Evolutionary conservation across 768 basidiomycete genomes (phyloP), one percentile per base, ranked within the genome.

Genomic region (Boletus insuetus): DNA sequence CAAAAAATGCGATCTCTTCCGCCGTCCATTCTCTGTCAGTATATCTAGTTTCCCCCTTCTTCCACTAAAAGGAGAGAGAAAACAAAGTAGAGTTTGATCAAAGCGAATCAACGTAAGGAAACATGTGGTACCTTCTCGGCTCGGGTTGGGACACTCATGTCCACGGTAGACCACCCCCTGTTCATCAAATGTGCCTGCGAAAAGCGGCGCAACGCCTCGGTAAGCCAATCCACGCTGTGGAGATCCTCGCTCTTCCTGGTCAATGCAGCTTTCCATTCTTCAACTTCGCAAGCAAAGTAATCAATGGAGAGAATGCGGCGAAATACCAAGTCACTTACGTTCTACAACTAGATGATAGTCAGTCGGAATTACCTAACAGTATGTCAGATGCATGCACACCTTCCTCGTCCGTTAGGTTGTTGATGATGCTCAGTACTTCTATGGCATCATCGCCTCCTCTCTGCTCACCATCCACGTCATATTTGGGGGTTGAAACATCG

Each of bases 201-300:
- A 60, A 87, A 82, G 20, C 86, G 84, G 51, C 80, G 82, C 45
- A 87, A 76, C 26, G 82, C 83, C 69, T 94, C 91, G 0, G 86
- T 89, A 22, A 92, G 73, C 85, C 86, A 93, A 70, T 91, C 91
- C n/a, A 93, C 84, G 59, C 75, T 85, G 49, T 73, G 75, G 26
- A 77, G 72, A n/a, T 84, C 70, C 40, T 79, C 78, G 34, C 67
- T 70, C 66, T 80, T 83, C 55, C 75, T 75, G 1, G 82, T 79
- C 41, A 91, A 74, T 19, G 75, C 71, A 22, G 73, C 66, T 73
- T 83, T 88, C 71, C 82, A 82, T 55, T 79, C 77, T 66, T 92
- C 89, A 64, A 88, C 90, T 90, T 69, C 11, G 58, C 19, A 26
- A 35, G 43, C 38, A 41, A 37, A 51, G 13, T 14, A 35, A 48